Conservation (phyloP, 768 basidiomycete species). For the Tephrocybe sp. region DNA sequence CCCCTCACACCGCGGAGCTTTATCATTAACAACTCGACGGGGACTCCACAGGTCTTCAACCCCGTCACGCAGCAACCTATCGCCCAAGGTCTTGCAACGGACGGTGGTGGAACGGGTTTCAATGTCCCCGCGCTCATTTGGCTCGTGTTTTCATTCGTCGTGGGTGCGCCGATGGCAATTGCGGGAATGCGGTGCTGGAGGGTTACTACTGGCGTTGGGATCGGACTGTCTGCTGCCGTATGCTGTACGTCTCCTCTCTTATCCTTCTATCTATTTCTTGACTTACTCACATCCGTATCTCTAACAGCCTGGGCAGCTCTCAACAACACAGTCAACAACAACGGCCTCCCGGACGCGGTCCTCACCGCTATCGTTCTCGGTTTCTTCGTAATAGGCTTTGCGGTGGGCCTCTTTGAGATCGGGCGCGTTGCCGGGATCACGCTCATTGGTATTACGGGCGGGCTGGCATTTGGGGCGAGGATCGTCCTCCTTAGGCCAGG, state of each 20-base stretch:
- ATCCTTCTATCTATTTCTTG: neutral
- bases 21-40: constrained; percentile 32
- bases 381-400: constrained; percentile 50
- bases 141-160: constrained; percentile 50
- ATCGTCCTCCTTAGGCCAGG: constrained; percentile 49
- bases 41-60: constrained; percentile 44
- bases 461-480: constrained; percentile 57
- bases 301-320: constrained; percentile 68
- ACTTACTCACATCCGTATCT: neutral
- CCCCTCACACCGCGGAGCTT: constrained; percentile 17
- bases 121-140: constrained; percentile 53
- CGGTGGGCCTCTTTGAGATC: constrained; percentile 54
- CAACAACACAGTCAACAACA: constrained; percentile 50
- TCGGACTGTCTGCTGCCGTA: constrained; percentile 51
- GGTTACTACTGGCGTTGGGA: constrained; percentile 51
- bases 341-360: constrained; percentile 51
- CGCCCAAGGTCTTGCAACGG: constrained; percentile 55
- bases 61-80: constrained; percentile 41
- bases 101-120: constrained; percentile 54
- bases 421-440: constrained; percentile 47
- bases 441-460: constrained; percentile 51
- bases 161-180: constrained; percentile 55
- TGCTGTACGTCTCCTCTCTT: constrained; percentile 34
- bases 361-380: constrained; percentile 49
- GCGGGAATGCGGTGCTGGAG: constrained; percentile 60